Evolutionary conservation across 2,329 filamentous ascomycete species (phyloP), one percentile per base, ranked within the genome.

Genomic region (Daldinia sp.): DNA sequence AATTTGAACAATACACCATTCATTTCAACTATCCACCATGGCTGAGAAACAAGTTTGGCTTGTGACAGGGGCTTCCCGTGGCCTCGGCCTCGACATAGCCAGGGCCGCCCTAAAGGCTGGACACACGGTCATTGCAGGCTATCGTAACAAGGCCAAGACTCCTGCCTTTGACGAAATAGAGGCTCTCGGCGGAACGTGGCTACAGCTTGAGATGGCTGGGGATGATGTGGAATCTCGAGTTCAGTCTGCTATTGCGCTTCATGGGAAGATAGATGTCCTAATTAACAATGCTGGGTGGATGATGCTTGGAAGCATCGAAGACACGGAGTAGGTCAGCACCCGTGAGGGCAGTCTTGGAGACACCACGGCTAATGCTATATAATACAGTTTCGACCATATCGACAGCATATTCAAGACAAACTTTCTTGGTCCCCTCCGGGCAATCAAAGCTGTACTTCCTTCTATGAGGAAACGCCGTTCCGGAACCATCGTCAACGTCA

Each of bases 401-500:
- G 52, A 66, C 1, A 55, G 51, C 4, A 67, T 71, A 50, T 73
- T 72, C 55, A 67, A 63, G 17, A 71, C 69, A 13, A 72, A 73
- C 50, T 47, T 72, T 49, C n/a, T 70, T 35, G 70, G 71, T 8
- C 55, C 68, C 17, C 34, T 73, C 6, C 70, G 71, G n/a, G 68
- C 71, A 1, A 69, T 70, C 52, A 62, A 70, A 35, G 68, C 66
- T 0, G 64, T 69, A 0, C 34, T 74, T 10, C 72, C 72, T 3
- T 70, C 71, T 10, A 74, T 74, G 71, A 67, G 72, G 21, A 37
- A 67, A 25, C 68, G 60, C 10, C 66, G 66, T 15, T 57, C 68
- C n/a, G 72, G 71, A 9, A 72, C 71, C n/a, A 73, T 74, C 37
- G 67, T 73, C 47, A 73, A 73, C 39, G 62, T 74, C 27, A 67